These are phyloP conservation scores for Talaromyces sp. DNA, from an alignment of 2,329 filamentous ascomycete genomes.

Conservation along the genomic window DNA sequence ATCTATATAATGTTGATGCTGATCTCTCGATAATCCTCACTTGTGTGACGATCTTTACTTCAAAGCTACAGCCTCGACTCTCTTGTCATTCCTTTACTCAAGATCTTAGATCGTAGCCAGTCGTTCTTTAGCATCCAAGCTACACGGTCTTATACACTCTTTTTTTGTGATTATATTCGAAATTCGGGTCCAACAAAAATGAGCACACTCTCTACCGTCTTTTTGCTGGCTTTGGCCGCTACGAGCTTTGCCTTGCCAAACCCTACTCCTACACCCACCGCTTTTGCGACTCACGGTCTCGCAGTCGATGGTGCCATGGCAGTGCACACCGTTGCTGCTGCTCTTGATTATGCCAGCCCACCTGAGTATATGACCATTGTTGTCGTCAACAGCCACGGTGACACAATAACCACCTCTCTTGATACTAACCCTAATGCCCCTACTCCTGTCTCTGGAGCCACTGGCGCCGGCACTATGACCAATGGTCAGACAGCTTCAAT, in stretches of 20 bases:
- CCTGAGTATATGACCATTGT: conserved; percentile 14
- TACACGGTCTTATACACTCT: background rate
- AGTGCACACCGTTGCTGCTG: background rate
- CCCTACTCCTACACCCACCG: background rate
- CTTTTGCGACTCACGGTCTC: background rate
- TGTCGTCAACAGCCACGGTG: conserved; percentile 12
- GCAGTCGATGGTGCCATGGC: conserved; percentile 9
- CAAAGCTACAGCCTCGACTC: background rate
- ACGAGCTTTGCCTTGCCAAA: background rate
- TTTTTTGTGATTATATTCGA: background rate
- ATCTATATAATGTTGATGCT: background rate
- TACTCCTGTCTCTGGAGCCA: conserved; percentile 3
- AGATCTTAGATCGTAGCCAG: background rate
- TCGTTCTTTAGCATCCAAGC: background rate
- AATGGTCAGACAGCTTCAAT: conserved; percentile 4
- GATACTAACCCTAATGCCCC: background rate
- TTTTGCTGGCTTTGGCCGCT: conserved; percentile 4
- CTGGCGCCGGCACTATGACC: conserved; percentile 7
- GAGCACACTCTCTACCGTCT: background rate
- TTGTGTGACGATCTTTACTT: background rate
- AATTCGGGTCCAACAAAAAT: background rate
- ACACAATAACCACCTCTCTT: conserved; percentile 11
- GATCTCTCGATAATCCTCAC: background rate
- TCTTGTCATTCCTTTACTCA: background rate
- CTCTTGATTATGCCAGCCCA: conserved; percentile 1